Evolutionary conservation across 208 protist species (phyloP), one percentile per base, ranked within the genome.

Genomic region (Trypanosoma lewisi): DNA sequence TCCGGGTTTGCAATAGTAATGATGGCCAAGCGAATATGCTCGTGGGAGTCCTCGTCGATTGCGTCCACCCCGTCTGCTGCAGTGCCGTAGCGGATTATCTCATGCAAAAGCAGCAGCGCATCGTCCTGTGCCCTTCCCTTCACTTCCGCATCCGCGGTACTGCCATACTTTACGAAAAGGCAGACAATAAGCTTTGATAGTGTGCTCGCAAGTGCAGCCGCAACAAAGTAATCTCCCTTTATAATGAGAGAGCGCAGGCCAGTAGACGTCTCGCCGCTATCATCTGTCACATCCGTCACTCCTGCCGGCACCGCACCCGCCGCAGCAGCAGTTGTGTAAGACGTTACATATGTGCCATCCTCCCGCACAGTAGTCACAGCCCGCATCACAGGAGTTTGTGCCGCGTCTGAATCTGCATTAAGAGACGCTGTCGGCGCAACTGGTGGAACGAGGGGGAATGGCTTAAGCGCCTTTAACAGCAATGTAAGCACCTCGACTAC

Each of bases 181-280:
- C 77, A 87, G n/a, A 97, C 63, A 30, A 96, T 89, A n/a, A 99
- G 83, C 81, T 99, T 99, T 1, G 87, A 78, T 0, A 99, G 73
- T 4, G 97, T 91, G 21, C 73, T 89, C 27, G 88, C 84, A 11
- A 99, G 66, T 4, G 87, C 82, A 9, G 93, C 47, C 0, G 83
- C 95, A 30, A 99, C 71, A 77, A 98, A 99, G 70, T 96, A 98
- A 67, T 99, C 95, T 11, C 97, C 96, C 28, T 73, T 67, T 23
- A 76, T 60, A 48, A 98, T 71, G 5, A 80, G 56, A 41, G 44
- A 21, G 2, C 87, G 80, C 65, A 96, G 63, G 14, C 83, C 82
- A 34, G 63, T 77, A 17, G 57, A 49, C 17, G 50, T 37, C 59
- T 52, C 55, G 42, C 48, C 23, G 47, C 1, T 28, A 36, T 33